These are phyloP conservation scores for Aureoboletus auriporus DNA, from an alignment of 768 basidiomycete genomes.

Conservation along the genomic window DNA sequence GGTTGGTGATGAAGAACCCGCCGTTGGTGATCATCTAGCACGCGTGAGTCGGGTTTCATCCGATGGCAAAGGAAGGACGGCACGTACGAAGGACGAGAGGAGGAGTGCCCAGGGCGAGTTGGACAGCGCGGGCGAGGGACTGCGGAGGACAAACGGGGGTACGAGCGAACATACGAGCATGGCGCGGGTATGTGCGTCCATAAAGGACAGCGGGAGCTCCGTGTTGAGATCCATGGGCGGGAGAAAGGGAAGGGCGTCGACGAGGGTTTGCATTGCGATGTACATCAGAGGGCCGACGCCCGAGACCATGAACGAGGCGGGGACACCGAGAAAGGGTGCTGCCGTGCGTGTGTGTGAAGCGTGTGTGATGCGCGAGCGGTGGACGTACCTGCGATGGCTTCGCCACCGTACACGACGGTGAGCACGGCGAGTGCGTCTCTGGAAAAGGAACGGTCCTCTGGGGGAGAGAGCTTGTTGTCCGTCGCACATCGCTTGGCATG, in stretches of 20 bases:
- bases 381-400: slow-evolving; percentile 58
- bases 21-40: slow-evolving; percentile 66
- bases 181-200: slow-evolving; percentile 79
- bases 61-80: not conserved
- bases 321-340: slow-evolving; percentile 62
- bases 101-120: slow-evolving; percentile 76
- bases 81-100: slow-evolving; percentile 63
- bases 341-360: not conserved
- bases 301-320: slow-evolving; percentile 80
- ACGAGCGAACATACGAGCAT: slow-evolving; percentile 76
- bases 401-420: slow-evolving; percentile 76
- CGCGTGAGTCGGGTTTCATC: not conserved
- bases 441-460: slow-evolving; percentile 54
- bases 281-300: slow-evolving; percentile 64
- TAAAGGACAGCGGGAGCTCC: slow-evolving; percentile 68
- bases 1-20: slow-evolving; percentile 76
- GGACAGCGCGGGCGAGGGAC: slow-evolving; percentile 47
- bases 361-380: not conserved
- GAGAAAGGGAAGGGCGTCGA: slow-evolving; percentile 51
- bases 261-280: slow-evolving; percentile 52
- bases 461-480: slow-evolving; percentile 29
- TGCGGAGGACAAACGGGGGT: slow-evolving; percentile 59
- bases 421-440: slow-evolving; percentile 56
- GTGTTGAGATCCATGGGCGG: slow-evolving; percentile 46
- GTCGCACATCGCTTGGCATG: slow-evolving; percentile 37